phyloP scores from a whole-genome alignment of 2,329 filamentous ascomycete species.

The Akanthomyces uredinophilus region DNA sequence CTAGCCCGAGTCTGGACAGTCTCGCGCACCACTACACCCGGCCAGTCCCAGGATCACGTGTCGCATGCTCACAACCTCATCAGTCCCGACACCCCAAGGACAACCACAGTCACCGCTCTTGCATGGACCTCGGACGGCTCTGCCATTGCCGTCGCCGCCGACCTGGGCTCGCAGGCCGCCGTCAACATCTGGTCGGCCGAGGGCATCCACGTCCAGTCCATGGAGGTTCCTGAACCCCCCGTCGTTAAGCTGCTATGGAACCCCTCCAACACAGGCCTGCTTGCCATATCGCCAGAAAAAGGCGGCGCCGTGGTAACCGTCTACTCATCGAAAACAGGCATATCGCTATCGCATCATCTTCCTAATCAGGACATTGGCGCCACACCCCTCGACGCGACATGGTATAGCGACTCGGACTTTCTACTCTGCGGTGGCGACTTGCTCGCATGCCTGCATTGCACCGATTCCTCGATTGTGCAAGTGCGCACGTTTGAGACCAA shows the following conservation, averaged over 20 bases:
- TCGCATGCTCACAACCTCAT: constrained; percentile 39
- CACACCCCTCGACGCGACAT: constrained; percentile 53
- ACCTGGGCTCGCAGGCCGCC: constrained; percentile 45
- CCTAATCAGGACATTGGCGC: constrained; percentile 44
- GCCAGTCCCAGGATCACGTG: constrained; percentile 35
- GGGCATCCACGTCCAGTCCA: constrained; percentile 46
- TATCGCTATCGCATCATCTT: constrained; percentile 44
- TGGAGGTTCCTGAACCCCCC: constrained; percentile 55
- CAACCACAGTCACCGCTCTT: constrained; percentile 53
- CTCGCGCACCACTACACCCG: constrained; percentile 35
- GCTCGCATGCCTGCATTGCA: constrained; percentile 44
- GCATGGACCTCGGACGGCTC: constrained; percentile 56
- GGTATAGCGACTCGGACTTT: constrained; percentile 55
- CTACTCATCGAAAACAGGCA: constrained; percentile 40
- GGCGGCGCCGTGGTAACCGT: constrained; percentile 52
- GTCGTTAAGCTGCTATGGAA: constrained; percentile 60
- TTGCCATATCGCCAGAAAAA: constrained; percentile 53
- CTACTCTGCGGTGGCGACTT: constrained; percentile 54
- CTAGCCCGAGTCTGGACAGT: constrained; percentile 66
- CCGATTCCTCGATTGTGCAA: constrained; percentile 41
- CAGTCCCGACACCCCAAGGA: constrained; percentile 47
- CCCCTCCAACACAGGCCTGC: constrained; percentile 46
- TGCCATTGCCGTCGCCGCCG: constrained; percentile 53
- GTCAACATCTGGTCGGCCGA: constrained; percentile 53
- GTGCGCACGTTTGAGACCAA: constrained; percentile 47